These are phyloP conservation scores for Pezicula radicicola DNA, from an alignment of 2,329 filamentous ascomycete species.

Conservation along the genomic window DNA sequence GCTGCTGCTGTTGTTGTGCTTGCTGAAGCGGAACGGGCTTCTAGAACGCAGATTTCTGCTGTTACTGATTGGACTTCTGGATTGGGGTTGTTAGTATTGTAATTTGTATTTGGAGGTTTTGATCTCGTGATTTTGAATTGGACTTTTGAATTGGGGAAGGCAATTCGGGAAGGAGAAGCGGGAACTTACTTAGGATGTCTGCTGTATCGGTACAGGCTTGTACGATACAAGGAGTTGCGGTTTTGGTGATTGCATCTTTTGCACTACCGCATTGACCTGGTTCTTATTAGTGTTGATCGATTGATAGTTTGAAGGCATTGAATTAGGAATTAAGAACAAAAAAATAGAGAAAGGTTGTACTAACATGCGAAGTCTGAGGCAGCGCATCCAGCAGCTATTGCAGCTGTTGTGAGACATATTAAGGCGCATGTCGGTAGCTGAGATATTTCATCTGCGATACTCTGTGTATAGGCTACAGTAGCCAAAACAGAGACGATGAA, in stretches of 20 bases:
- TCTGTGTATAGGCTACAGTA: constrained; percentile 16
- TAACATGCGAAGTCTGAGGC: constrained; percentile 16
- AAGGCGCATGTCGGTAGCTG: constrained; percentile 19
- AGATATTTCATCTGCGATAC: constrained; percentile 9
- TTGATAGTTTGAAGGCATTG: too few relatives aligned
- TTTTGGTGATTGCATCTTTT: constrained; percentile 11
- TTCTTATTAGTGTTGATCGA: too few relatives aligned
- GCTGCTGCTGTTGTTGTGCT: neutral
- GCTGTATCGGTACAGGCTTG: constrained; percentile 9
- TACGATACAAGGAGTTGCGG: constrained; percentile 19
- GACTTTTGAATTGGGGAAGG: too few relatives aligned
- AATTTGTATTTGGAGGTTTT: too few relatives aligned
- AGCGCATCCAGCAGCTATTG: constrained; percentile 12
- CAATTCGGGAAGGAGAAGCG: neutral
- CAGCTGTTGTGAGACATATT: constrained; percentile 16
- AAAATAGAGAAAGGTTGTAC: too few relatives aligned
- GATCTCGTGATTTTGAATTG: too few relatives aligned
- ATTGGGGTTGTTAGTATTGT: neutral
- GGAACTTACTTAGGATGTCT: constrained; percentile 21
- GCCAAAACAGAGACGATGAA: constrained; percentile 9
- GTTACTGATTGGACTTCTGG: constrained; percentile 11
- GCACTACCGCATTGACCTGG: constrained; percentile 13
- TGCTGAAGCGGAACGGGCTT: constrained; percentile 2
- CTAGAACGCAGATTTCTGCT: constrained; percentile 14
- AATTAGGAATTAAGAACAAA: too few relatives aligned